Evolutionary conservation across 805 yeast species (phyloP).

Genomic region (Blastobotrys terrestris): DNA sequence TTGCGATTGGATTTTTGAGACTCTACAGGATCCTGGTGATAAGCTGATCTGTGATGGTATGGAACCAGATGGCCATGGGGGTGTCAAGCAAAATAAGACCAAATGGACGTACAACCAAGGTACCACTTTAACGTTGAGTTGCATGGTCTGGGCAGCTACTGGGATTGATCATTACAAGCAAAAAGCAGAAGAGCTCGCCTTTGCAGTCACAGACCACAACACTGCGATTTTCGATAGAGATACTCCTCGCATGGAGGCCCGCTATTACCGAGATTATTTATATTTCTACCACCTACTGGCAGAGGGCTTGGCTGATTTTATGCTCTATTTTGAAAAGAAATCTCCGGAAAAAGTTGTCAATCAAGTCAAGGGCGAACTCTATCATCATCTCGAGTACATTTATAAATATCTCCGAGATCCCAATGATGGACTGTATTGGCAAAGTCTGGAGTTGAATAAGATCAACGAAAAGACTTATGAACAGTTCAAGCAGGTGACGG

Average conservation of each 20-base stretch:
- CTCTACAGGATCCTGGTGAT: constrained; percentile 48
- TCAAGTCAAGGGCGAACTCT: constrained; percentile 36
- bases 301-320: constrained; percentile 64
- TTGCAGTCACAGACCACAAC: constrained; percentile 52
- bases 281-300: constrained; percentile 58
- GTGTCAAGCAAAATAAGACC: constrained; percentile 40
- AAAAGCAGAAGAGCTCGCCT: constrained; percentile 36
- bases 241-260: constrained; percentile 41
- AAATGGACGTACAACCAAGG: constrained; percentile 70
- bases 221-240: constrained; percentile 60
- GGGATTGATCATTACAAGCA: constrained; percentile 44
- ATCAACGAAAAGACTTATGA: constrained; percentile 47
- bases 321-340: constrained; percentile 41
- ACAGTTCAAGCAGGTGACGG: constrained; percentile 47
- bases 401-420: constrained; percentile 53
- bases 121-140: constrained; percentile 51
- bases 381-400: constrained; percentile 51
- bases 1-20: constrained; percentile 50
- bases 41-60: constrained; percentile 58
- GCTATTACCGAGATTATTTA: constrained; percentile 61
- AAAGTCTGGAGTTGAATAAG: constrained; percentile 51
- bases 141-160: constrained; percentile 46
- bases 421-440: constrained; percentile 52
- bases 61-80: constrained; percentile 33
- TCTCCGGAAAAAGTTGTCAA: constrained; percentile 32